Base-by-base conservation (phyloP, 139 green algal species). In the Asterochloris erici region DNA sequence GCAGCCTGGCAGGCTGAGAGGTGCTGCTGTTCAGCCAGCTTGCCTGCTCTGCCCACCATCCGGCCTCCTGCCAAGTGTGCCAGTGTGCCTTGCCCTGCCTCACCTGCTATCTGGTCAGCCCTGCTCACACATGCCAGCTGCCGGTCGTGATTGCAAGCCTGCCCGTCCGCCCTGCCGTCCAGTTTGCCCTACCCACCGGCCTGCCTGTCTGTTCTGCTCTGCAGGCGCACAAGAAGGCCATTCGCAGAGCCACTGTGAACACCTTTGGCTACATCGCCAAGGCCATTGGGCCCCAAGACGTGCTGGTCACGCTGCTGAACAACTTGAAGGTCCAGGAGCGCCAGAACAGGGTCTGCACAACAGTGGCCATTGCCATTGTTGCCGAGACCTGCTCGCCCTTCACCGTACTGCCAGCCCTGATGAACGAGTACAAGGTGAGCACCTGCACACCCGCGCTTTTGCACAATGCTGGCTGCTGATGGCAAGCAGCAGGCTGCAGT, bases 211-310 rank as follows among this genome's bases (percentile, higher is more conserved):
- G 38, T 6, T 6, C 6, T 54, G 38, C 38, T 6, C 38, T 54
- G 38, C 38, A 54, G 79, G 94, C 94, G n/a, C 93, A 95, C 87
- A 98, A 98, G 90, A 99, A 99, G 92, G 95, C 90, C 68, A 99
- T 99, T 84, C 85, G 96, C 27, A 90, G 96, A 69, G 96, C 97
- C 15, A 97, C 97, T 0, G 97, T 99, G 87, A 99, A 99, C 91
- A 99, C 97, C 0, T 99, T 99, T 92, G 97, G 97, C 69, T 99
- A 99, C 91, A 99, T 99, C 83, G 97, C 97, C 77, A 98, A 98
- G 90, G 97, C 97, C 64, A 98, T 99, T 73, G 97, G 95, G 12
- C 91, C 97, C 60, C 93, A 98, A 90, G 97, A 99, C 81, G 97
- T 99, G 85, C 91, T 99, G 83, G 97, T 97, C 19, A 99, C 97